These are phyloP conservation scores for Chlorella sp. DNA, from an alignment of 139 green algal genomes.

Conservation along the genomic window DNA sequence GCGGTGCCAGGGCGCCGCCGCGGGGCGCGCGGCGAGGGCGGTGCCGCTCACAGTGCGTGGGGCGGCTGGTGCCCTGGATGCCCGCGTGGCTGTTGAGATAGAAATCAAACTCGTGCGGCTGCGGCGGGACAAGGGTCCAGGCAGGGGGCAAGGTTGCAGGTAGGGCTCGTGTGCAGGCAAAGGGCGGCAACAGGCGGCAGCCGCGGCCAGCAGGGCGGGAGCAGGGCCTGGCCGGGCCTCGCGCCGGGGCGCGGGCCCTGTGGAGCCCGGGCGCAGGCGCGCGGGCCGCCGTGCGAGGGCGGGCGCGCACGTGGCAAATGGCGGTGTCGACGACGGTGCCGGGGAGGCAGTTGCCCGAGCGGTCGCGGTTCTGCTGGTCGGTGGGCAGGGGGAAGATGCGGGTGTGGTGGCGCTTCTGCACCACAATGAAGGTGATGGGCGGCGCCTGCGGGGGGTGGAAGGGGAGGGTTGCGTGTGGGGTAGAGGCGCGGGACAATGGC, in stretches of 20 bases:
- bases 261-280: too few species aligned
- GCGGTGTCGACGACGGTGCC: conserved; percentile 71
- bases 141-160: neutral
- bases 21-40: too few species aligned
- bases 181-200: neutral
- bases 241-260: too few species aligned
- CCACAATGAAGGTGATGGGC: conserved; percentile 80
- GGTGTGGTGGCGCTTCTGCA: conserved; percentile 76
- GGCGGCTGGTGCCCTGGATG: conserved; percentile 74
- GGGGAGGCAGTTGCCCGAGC: conserved; percentile 42
- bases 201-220: too few species aligned
- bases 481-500: too few species aligned
- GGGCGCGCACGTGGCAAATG: conserved; percentile 62
- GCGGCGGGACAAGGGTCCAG: too few species aligned
- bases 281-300: too few species aligned
- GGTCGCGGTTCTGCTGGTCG: conserved; percentile 30
- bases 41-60: too few species aligned
- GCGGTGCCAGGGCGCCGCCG: too few species aligned
- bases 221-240: too few species aligned
- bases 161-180: conserved; percentile 1
- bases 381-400: conserved; percentile 43
- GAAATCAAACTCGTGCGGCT: too few species aligned
- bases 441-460: conserved; percentile 48
- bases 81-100: conserved; percentile 85
- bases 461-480: neutral